Conservation (phyloP, 1,139 yeast genomes). For the Pichia kudriavzevii region DNA sequence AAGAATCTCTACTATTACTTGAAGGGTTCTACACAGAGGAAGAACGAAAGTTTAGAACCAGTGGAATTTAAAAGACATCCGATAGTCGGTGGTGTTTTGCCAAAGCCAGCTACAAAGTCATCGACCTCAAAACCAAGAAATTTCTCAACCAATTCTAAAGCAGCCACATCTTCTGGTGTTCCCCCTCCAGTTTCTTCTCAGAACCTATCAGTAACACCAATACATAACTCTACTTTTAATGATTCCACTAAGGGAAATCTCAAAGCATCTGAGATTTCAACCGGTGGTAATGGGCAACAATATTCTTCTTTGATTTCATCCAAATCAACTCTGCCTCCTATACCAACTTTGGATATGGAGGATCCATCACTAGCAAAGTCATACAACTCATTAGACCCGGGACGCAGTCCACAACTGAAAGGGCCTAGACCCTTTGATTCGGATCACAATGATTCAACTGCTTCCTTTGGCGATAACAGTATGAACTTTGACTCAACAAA, state of each 20-base stretch:
- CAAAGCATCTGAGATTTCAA: neutral
- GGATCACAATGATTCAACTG: slow-evolving; percentile 6
- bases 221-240: neutral
- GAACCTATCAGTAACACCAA: neutral
- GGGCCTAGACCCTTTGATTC: slow-evolving; percentile 24
- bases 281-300: neutral
- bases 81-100: slow-evolving; percentile 36
- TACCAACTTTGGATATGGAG: slow-evolving; percentile 4
- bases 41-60: slow-evolving; percentile 37
- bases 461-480: slow-evolving; percentile 10
- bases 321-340: slow-evolving; percentile 5
- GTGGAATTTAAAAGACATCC: slow-evolving; percentile 78
- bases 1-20: slow-evolving; percentile 70
- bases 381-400: slow-evolving; percentile 25
- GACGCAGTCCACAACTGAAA: slow-evolving; percentile 13
- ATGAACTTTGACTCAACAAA: slow-evolving; percentile 4
- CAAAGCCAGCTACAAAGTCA: slow-evolving; percentile 2
- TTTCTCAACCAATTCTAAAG: slow-evolving; percentile 7
- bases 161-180: slow-evolving; percentile 1
- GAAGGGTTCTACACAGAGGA: slow-evolving; percentile 21
- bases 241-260: neutral
- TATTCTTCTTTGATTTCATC: neutral
- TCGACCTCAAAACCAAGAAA: slow-evolving; percentile 6
- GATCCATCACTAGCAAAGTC: slow-evolving; percentile 8
- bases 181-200: slow-evolving; percentile 1